These are phyloP conservation scores for Colletotrichum sp. DNA, from an alignment of 2,329 filamentous ascomycete species.

Conservation along the genomic window DNA sequence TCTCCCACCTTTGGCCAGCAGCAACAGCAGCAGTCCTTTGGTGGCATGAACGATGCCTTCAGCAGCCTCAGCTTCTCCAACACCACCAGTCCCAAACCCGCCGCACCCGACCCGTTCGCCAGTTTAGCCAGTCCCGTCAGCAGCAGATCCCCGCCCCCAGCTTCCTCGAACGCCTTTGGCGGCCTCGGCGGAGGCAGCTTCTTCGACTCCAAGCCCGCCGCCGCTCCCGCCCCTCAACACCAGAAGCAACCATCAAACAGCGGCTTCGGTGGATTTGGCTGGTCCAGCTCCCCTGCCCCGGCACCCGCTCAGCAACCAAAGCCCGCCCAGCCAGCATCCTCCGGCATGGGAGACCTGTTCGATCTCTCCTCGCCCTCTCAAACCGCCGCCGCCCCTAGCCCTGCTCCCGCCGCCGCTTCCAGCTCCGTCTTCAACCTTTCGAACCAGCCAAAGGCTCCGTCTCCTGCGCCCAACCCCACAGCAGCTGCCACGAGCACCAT, in stretches of 20 bases:
- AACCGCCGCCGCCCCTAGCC: constrained; percentile 37
- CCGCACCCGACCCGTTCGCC: constrained; percentile 63
- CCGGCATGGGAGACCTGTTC: constrained; percentile 77
- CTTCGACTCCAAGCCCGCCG: constrained; percentile 77
- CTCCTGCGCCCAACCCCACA: constrained; percentile 43
- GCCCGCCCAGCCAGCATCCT: constrained; percentile 51
- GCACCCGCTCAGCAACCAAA: constrained; percentile 40
- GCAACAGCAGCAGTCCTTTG: constrained; percentile 50
- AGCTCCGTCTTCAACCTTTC: constrained; percentile 87
- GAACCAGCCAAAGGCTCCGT: constrained; percentile 48
- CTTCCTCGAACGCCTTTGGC: constrained; percentile 51
- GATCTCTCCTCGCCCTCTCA: constrained; percentile 67
- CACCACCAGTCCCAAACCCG: constrained; percentile 52
- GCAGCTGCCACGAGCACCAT: constrained; percentile 33
- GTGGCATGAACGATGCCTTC: constrained; percentile 81
- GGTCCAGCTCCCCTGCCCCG: constrained; percentile 55
- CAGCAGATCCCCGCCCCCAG: constrained; percentile 35
- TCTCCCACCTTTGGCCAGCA: constrained; percentile 59
- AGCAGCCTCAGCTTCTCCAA: constrained; percentile 50
- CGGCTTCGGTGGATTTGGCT: constrained; percentile 71
- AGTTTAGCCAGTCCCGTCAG: constrained; percentile 51
- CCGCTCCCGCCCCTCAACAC: constrained; percentile 49
- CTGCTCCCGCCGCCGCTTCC: constrained; percentile 43
- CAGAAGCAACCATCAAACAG: constrained; percentile 60
- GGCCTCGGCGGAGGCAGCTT: constrained; percentile 77